Conservation (phyloP, 176 grass and related monocot species). For the Aegilops sharonensis region DNA sequence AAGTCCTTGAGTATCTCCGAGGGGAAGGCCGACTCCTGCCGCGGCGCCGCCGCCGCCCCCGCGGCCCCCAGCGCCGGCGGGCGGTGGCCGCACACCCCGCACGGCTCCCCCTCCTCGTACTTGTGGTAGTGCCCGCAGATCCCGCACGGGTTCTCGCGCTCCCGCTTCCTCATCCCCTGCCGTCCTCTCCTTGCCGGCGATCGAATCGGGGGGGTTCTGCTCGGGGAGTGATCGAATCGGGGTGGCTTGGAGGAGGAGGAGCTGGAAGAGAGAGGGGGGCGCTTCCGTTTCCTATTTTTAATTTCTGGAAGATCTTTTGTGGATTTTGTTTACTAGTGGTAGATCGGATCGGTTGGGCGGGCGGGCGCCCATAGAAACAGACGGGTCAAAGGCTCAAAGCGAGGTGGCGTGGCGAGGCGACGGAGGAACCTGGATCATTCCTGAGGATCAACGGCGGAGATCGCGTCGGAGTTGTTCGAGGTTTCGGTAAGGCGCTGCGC, state of each 20-base stretch:
- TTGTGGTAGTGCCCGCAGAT: conserved; percentile 96
- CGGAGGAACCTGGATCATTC: not conserved
- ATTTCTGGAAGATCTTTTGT: not conserved
- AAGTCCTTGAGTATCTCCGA: conserved; percentile 77
- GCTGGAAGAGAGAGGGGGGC: not conserved
- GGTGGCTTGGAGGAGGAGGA: not conserved
- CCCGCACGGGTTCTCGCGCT: conserved; percentile 91
- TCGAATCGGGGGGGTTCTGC: not conserved
- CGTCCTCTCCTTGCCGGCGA: not conserved
- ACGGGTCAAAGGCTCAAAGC: not conserved
- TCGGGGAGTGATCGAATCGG: conserved; percentile 6
- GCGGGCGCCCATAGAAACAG: not conserved
- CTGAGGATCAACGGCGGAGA: too few species aligned
- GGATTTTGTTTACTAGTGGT: not conserved
- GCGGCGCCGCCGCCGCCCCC: not conserved
- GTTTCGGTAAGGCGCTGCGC: too few species aligned
- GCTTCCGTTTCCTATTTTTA: not conserved
- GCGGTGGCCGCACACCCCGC: conserved; percentile 87
- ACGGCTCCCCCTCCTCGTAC: conserved; percentile 90
- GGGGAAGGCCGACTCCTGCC: conserved; percentile 64
- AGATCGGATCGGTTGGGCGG: not conserved
- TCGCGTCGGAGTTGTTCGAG: too few species aligned
- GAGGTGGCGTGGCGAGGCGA: not conserved
- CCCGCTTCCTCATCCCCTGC: conserved; percentile 77
- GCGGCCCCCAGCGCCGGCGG: conserved; percentile 6